Evolutionary conservation across 805 yeast species (phyloP).

Genomic region (Saccharomycopsis babjevae): DNA sequence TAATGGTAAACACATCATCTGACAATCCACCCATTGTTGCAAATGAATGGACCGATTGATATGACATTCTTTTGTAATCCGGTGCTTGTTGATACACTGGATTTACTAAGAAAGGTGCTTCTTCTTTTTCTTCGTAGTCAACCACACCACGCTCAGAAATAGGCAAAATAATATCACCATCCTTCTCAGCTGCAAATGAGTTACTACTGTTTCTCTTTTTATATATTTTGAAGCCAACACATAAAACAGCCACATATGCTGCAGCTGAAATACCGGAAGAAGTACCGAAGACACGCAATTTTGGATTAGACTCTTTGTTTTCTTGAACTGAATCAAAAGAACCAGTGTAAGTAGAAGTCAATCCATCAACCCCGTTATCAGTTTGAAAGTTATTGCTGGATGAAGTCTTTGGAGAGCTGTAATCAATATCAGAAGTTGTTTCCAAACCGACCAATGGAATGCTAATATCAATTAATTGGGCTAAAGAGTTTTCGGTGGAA

Average conservation of each 20-base stretch:
- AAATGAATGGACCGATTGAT: conserved; percentile 14
- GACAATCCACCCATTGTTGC: neutral
- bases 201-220: conserved; percentile 18
- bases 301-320: conserved; percentile 24
- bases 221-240: conserved; percentile 24
- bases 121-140: conserved; percentile 5
- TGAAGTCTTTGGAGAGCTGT: conserved; percentile 14
- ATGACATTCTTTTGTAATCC: conserved; percentile 10
- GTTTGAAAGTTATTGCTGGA: conserved; percentile 20
- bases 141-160: conserved; percentile 14
- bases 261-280: conserved; percentile 19
- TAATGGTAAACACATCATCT: neutral
- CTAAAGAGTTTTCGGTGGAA: conserved; percentile 45
- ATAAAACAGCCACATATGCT: conserved; percentile 18
- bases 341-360: conserved; percentile 19
- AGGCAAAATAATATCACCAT: conserved; percentile 17
- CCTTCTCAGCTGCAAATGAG: conserved; percentile 7
- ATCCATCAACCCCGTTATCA: conserved; percentile 15
- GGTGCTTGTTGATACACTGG: conserved; percentile 13
- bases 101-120: conserved; percentile 9
- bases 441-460: conserved; percentile 45
- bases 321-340: conserved; percentile 21
- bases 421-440: conserved; percentile 21
- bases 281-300: conserved; percentile 22
- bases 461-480: conserved; percentile 60